Conservation (phyloP, 805 yeast genomes). For the Ogataea populi-albae region DNA sequence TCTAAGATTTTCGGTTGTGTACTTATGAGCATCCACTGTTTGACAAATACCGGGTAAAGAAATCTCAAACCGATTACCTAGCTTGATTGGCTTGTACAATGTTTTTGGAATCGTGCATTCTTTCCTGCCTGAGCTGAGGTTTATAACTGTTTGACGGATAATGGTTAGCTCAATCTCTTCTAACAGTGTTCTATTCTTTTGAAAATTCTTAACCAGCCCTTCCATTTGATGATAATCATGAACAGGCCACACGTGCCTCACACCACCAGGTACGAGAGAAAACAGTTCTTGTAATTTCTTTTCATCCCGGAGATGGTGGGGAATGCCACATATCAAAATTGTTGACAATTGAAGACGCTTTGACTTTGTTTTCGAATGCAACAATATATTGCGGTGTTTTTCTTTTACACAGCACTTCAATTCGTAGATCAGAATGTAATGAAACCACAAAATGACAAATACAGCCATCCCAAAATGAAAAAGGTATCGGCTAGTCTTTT, state of each 20-base stretch:
- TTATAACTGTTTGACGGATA: constrained; percentile 26
- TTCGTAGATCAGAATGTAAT: constrained; percentile 55
- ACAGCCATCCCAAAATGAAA: constrained; percentile 64
- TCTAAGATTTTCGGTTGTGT: constrained; percentile 13
- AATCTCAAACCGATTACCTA: constrained; percentile 11
- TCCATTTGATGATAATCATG: constrained; percentile 41
- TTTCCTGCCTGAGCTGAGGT: constrained; percentile 16
- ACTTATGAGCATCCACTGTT: constrained; percentile 17
- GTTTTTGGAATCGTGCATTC: neutral
- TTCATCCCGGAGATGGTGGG: constrained; percentile 30
- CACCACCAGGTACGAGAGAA: constrained; percentile 49
- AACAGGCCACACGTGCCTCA: constrained; percentile 59
- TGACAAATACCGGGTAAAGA: constrained; percentile 22
- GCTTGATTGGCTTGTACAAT: constrained; percentile 18
- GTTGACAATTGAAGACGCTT: constrained; percentile 26
- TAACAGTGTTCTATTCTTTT: constrained; percentile 29
- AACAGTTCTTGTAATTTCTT: constrained; percentile 32
- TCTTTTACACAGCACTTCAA: constrained; percentile 48
- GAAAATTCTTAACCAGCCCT: constrained; percentile 29
- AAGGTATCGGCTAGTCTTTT: constrained; percentile 47
- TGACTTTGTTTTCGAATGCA: constrained; percentile 20
- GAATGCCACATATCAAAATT: constrained; percentile 45
- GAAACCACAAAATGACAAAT: constrained; percentile 53
- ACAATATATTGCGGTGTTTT: constrained; percentile 41
- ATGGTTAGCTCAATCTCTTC: constrained; percentile 41